Percentiles rank a stretch among this genome's conserved stretches.
phyloP scores from a whole-genome alignment of 371 early-diverging fungal genomes.

The Mortierella sp. region DNA sequence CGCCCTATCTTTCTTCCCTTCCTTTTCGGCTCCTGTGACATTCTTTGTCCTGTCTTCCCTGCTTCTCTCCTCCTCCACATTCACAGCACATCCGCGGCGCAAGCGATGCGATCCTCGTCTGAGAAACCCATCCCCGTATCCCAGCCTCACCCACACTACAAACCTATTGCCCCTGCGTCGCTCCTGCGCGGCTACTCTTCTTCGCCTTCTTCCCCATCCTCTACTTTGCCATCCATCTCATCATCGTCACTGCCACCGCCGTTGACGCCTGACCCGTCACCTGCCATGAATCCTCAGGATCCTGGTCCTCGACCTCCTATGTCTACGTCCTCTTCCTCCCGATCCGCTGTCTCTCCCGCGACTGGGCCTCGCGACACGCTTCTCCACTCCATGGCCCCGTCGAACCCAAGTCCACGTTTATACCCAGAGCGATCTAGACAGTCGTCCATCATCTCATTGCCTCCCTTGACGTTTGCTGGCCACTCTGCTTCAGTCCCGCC shows the following conservation, averaged over 20 bases:
- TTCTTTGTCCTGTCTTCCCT: conserved; percentile 1
- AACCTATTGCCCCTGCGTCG: conserved; percentile 39
- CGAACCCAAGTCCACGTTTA: background rate
- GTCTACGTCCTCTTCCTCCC: conserved; percentile 6
- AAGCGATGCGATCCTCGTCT: conserved; percentile 6
- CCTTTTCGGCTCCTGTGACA: background rate
- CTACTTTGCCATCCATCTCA: conserved; percentile 1
- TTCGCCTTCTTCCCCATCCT: background rate
- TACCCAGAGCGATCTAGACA: background rate
- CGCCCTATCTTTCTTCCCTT: no score
- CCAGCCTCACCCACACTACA: conserved; percentile 15
- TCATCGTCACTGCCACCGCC: conserved; percentile 11
- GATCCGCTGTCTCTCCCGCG: background rate
- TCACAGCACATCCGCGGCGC: conserved; percentile 9
- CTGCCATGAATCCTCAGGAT: conserved; percentile 43
- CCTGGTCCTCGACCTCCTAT: conserved; percentile 22
- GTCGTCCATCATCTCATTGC: background rate
- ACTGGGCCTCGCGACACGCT: conserved; percentile 13
- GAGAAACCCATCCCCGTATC: background rate
- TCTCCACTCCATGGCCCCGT: conserved; percentile 11
- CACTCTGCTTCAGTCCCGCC: no score
- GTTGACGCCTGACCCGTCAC: conserved; percentile 28
- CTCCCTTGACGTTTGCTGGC: background rate
- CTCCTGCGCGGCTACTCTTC: conserved; percentile 18
- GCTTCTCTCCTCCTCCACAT: conserved; percentile 6